phyloP scores from a whole-genome alignment of 306 rosid species.

The Pyrus bretschneideri region DNA sequence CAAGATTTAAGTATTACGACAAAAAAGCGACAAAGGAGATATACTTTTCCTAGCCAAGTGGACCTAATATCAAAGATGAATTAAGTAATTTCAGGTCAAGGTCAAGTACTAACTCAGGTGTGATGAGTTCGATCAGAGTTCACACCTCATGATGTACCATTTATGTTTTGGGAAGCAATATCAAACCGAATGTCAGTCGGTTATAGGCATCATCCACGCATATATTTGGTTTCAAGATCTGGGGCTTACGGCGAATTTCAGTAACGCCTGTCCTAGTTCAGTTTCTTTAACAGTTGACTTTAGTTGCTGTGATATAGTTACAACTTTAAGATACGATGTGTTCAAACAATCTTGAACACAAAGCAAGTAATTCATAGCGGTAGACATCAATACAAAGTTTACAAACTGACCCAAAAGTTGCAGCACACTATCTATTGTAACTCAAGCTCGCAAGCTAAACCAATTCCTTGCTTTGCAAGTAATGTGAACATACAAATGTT shows the following conservation, averaged over 20 bases:
- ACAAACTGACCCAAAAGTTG: neutral
- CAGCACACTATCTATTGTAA: accelerated
- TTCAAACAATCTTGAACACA: neutral
- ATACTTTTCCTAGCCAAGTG: too few species aligned
- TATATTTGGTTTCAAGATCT: neutral
- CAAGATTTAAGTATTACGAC: neutral
- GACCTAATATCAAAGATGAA: neutral
- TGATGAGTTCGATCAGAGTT: neutral
- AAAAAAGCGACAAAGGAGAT: too few species aligned
- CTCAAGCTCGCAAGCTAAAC: neutral
- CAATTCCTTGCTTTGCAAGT: too few species aligned
- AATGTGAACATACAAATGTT: too few species aligned
- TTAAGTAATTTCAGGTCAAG: too few species aligned
- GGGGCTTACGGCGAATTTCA: neutral
- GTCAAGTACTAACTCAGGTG: too few species aligned
- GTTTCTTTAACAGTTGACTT: neutral
- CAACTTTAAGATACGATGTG: too few species aligned
- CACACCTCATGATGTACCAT: neutral
- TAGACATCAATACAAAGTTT: neutral
- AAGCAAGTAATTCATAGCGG: neutral
- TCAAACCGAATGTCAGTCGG: neutral
- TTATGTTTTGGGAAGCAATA: neutral
- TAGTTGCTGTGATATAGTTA: too few species aligned
- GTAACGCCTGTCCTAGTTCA: neutral
- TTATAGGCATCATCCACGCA: neutral